Conservation (phyloP, 2,329 filamentous ascomycete genomes). For the Cladophialophora exuberans region DNA sequence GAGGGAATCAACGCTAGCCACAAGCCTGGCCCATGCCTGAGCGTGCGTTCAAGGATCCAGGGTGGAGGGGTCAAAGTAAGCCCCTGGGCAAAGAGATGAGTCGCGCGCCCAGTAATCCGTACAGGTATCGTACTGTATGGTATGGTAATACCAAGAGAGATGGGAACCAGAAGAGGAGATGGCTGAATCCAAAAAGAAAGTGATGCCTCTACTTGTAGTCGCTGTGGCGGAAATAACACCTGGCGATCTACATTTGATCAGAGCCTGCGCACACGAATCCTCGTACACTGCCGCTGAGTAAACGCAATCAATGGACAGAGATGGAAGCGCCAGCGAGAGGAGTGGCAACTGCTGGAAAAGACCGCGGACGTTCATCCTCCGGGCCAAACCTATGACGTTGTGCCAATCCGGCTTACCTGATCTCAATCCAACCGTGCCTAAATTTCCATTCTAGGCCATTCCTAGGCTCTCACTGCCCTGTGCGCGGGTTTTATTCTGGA, state of each 20-base stretch:
- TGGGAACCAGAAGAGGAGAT: no score
- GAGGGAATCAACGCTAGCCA: constrained; percentile 3
- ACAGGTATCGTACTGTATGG: constrained; percentile 12
- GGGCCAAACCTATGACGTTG: neutral
- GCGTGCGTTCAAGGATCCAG: constrained; percentile 10
- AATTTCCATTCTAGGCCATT: neutral
- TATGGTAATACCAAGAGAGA: no score
- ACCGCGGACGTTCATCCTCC: neutral
- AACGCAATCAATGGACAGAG: constrained; percentile 9
- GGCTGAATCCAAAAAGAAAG: constrained; percentile 1
- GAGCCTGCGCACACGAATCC: constrained; percentile 5
- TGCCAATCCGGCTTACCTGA: constrained; percentile 2
- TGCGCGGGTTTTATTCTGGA: constrained; percentile 8
- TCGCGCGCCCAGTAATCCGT: neutral
- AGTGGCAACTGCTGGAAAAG: constrained; percentile 5
- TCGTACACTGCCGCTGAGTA: constrained; percentile 9
- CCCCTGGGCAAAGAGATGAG: constrained; percentile 3
- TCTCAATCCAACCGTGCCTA: neutral
- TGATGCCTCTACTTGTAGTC: constrained; percentile 6
- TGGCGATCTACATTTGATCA: neutral
- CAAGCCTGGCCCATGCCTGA: constrained; percentile 12
- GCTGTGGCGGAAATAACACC: constrained; percentile 1
- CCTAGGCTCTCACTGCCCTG: constrained; percentile 2
- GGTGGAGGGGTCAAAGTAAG: constrained; percentile 1
- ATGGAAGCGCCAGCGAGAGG: constrained; percentile 16